These are phyloP conservation scores for Pecoramyces ruminantium DNA, from an alignment of 192 early-diverging fungal genomes.

Conservation along the genomic window DNA sequence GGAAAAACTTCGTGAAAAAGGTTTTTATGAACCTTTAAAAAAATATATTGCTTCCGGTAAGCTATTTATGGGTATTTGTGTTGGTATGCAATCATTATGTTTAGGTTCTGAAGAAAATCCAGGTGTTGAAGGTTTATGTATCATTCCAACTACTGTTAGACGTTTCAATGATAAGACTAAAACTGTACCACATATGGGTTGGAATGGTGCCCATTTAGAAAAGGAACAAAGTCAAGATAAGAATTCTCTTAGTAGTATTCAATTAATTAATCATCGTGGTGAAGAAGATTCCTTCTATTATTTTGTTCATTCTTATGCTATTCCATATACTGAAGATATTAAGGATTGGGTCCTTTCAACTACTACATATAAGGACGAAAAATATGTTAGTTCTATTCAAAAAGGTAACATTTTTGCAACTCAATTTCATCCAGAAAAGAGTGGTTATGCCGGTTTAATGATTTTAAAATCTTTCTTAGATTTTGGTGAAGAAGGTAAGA, in stretches of 20 bases:
- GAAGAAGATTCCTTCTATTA: slow-evolving; percentile 54
- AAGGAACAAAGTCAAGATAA: slow-evolving; percentile 4
- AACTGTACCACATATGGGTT: slow-evolving; percentile 96
- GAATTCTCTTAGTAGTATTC: not conserved
- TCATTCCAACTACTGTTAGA: slow-evolving; percentile 54
- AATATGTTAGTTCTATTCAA: slow-evolving; percentile 67
- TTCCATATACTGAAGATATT: slow-evolving; percentile 16
- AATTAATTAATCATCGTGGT: slow-evolving; percentile 14
- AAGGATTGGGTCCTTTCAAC: slow-evolving; percentile 60
- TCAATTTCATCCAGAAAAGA: slow-evolving; percentile 99
- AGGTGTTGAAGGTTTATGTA: slow-evolving; percentile 56
- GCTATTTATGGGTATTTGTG: slow-evolving; percentile 97
- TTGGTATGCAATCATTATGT: slow-evolving; percentile 92
- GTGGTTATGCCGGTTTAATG: slow-evolving; percentile 70
- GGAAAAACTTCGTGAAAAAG: slow-evolving; percentile 48
- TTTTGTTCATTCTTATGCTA: slow-evolving; percentile 95
- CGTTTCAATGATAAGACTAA: slow-evolving; percentile 54
- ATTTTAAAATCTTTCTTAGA: slow-evolving; percentile 68
- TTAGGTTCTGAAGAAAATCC: slow-evolving; percentile 80
- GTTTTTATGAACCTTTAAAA: slow-evolving; percentile 64
- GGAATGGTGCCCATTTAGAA: slow-evolving; percentile 56
- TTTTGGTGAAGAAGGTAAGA: slow-evolving; percentile 12
- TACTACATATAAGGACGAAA: slow-evolving; percentile 77
- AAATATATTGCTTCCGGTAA: slow-evolving; percentile 66
- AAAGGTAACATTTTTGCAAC: slow-evolving; percentile 83